Evolutionary conservation across 768 basidiomycete species (phyloP), one percentile per base, ranked within the genome.

Genomic region (Mycena filopes): DNA sequence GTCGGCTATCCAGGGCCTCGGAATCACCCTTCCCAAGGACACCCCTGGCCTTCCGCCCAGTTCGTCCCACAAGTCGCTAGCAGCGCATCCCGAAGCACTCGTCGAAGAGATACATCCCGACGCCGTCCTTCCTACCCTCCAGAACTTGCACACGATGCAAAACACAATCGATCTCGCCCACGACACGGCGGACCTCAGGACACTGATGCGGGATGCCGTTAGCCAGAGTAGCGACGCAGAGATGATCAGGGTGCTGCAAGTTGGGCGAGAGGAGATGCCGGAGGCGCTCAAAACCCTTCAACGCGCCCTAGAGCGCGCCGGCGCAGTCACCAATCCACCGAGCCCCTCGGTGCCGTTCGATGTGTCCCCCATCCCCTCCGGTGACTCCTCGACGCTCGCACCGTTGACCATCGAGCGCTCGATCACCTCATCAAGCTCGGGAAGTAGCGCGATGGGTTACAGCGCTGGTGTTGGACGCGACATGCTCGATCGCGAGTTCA

Each of bases 401-500:
- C 61, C 67, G 31, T 59, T 48, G 25, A 62, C 55, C 28, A 69
- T 69, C 25, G 68, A 69, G 56, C 68, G 68, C n/a, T 69, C 68
- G 7, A 66, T 69, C 42, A 58, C 64, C 7, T 28, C 68, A 5
- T 69, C 68, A 36, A 69, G 68, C 55, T 69, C 71, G 9, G 66
- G 56, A 2, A 60, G 54, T 47, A 66, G 67, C 31, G 55, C 56
- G 43, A 50, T 60, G 21, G 70, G 68, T 40, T 33, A 25, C 23
- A 57, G 68, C 16, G 70, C 65, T 23, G 45, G 21, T 10, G 55
- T 48, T 36, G 66, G 58, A 23, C 73, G 72, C 56, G 84, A 86
- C 68, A 86, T 87, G 21, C 81, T 92, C 28, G 87, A 92, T 67
- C 82, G 82, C 38, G 88, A 90, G 74, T 92, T 92, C 73, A 83